phyloP scores from a whole-genome alignment of 768 basidiomycete species.

The Tubosaeta sp. region DNA sequence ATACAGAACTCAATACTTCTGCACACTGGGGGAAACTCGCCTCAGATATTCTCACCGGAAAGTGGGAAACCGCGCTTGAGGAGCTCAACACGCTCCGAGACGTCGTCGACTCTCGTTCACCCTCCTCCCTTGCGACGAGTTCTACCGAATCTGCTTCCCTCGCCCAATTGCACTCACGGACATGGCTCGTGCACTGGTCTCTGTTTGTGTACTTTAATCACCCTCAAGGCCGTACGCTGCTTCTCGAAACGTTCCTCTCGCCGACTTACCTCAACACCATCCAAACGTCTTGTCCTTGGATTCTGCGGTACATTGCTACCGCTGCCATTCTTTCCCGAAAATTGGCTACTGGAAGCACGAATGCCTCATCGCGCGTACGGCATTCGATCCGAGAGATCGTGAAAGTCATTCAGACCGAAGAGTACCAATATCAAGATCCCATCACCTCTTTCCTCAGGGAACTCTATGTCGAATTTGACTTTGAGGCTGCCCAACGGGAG shows the following conservation, averaged over 20 bases:
- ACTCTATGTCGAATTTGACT: conserved; percentile 93
- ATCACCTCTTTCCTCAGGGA: conserved; percentile 91
- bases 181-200: conserved; percentile 97
- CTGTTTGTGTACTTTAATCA: conserved; percentile 99
- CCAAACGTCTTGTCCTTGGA: conserved; percentile 92
- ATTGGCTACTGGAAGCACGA: conserved; percentile 45
- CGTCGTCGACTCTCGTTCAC: conserved; percentile 75
- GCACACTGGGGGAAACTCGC: conserved; percentile 99
- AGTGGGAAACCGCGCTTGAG: conserved; percentile 92
- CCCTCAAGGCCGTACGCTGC: conserved; percentile 81
- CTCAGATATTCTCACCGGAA: conserved; percentile 90
- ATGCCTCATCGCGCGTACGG: conserved; percentile 67
- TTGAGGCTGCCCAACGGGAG: conserved; percentile 88
- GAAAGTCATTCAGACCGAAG: conserved; percentile 90
- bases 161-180: conserved; percentile 86
- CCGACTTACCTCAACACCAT: conserved; percentile 98
- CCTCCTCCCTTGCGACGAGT: conserved; percentile 44
- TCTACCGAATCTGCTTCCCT: conserved; percentile 64
- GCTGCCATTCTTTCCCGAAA: conserved; percentile 92
- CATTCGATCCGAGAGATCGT: conserved; percentile 90
- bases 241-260: conserved; percentile 94
- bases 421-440: conserved; percentile 94
- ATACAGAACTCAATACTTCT: conserved; percentile 88
- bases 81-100: conserved; percentile 96
- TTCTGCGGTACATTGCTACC: conserved; percentile 89